Evolutionary conservation across 2,329 filamentous ascomycete species (phyloP), one percentile per base, ranked within the genome.

Genomic region (Talaromyces sp.): DNA sequence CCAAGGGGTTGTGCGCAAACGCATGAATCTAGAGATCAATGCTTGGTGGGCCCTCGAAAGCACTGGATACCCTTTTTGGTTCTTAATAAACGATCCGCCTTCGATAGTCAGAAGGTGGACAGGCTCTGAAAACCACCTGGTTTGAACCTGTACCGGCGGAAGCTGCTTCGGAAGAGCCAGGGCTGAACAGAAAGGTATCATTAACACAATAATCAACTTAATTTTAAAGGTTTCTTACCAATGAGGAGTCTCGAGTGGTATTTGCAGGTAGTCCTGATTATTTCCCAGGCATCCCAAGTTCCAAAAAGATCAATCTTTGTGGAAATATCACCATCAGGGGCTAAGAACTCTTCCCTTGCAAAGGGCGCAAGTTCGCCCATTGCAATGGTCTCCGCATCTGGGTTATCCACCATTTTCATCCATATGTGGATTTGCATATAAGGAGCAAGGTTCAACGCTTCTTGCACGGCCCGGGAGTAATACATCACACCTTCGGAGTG

Each of bases 241-340:
- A 97, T 86, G 70, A 87, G 89, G 42, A 99, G 82, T 73, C 92
- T 86, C 61, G 84, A 78, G 75, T 88, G 89, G 77, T 99, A 98
- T 77, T 88, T 89, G 83, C 92, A 97, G 61, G 92, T 81, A 58
- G 88, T 88, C 58, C 95, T 85, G 69, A 99, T 89, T 25, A 88
- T 82, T 73, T 99, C 89, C 95, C 95, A 99, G 1, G 90, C 88
- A 75, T 98, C 93, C 96, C 96, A 99, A 2, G 88, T 84, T 58
- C 88, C 88, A 74, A 91, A 95, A 0, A 90, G 75, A 69, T 93
- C 89, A 63, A 88, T 78, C 25, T 86, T 82, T 33, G 80, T 78
- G 7, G 69, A 68, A 36, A 74, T 66, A 5, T 75, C 71, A 1
- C 74, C 63, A 10, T 67, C 67, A 17, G 67, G 67, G 44, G 61